Evolutionary conservation across 441 rosid species (phyloP), one percentile per base, ranked within the genome.

Genomic region (Euphorbia celastroides): DNA sequence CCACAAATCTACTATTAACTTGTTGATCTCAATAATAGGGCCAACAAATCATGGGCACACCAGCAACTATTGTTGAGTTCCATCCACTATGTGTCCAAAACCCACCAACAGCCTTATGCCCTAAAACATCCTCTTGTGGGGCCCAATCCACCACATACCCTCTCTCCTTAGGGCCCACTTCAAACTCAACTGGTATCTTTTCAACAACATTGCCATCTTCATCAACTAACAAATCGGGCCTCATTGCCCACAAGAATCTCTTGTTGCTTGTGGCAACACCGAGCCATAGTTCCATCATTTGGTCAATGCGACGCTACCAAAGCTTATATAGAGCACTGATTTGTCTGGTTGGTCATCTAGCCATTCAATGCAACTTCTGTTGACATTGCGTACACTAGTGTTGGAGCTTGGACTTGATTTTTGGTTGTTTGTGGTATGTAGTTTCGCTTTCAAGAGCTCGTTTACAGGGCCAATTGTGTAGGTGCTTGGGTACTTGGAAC

Each of bases 231-330:
- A 59, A 75, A 30, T 69, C 83, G 0, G 83, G 81, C 54, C 89
- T 72, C 4, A 82, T 62, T 16, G 77, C 92, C 92, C 87, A 85
- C 70, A 89, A 69, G 70, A 89, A 89, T 22, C 76, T 76, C 20
- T 70, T 70, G 42, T 79, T 79, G 67, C 86, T 80, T 31, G 71
- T 77, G 9, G 72, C 76, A 46, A 89, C 63, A 31, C 93, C 86
- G 64, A 83, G 67, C 83, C 83, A 82, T 0, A 82, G 69, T 79
- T 85, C 91, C 71, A 80, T 16, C 9, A 82, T 52, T 10, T 85
- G 79, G 0, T 73, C 66, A 74, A 44, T 0, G 82, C 64, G 27
- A 82, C 1, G 72, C 88, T 82, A 5, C 93, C 89, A 38, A 89
- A 82, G 78, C 89, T 85, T 22, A 77, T 78, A 11, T 87, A 89